A percentile compares a stretch with the other conserved stretches of the same genome.
phyloP scores from a whole-genome alignment of 2,329 filamentous ascomycete species.

The Plectosphaerella sp. region DNA sequence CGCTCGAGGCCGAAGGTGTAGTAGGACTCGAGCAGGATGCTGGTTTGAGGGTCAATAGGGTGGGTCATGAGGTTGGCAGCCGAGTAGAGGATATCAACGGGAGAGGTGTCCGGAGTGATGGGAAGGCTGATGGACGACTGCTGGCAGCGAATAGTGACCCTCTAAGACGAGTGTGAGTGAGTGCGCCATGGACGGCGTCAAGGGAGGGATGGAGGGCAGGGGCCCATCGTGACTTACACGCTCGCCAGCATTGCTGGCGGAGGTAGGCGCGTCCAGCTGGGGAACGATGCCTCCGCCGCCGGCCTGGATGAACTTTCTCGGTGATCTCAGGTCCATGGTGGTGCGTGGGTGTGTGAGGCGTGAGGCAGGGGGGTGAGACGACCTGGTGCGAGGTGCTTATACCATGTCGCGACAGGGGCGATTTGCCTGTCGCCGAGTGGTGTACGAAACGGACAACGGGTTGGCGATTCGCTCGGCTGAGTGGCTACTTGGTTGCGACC shows the following conservation, averaged over 20 bases:
- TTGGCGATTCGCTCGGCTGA: no score
- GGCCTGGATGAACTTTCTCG: constrained; percentile 29
- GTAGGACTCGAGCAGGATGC: constrained; percentile 76
- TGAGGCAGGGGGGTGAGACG: not conserved
- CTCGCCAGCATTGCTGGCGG: constrained; percentile 76
- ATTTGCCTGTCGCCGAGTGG: not conserved
- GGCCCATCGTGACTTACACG: constrained; percentile 49
- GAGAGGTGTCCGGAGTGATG: constrained; percentile 69
- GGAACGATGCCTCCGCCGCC: constrained; percentile 42
- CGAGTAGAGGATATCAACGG: constrained; percentile 66
- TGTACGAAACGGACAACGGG: no score
- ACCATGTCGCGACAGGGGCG: not conserved
- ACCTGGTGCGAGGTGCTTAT: not conserved
- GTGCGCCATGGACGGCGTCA: not conserved
- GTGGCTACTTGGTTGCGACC: no score
- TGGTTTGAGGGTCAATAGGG: constrained; percentile 58
- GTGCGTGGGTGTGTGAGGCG: not conserved
- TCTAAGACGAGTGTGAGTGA: constrained; percentile 35
- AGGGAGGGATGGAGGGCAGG: not conserved
- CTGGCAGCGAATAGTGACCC: constrained; percentile 68
- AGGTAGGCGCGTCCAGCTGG: constrained; percentile 69
- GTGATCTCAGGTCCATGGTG: not conserved
- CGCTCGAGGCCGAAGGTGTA: constrained; percentile 72
- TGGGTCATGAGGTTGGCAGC: constrained; percentile 61
- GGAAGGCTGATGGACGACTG: constrained; percentile 67